Percentiles rank a stretch among this genome's conserved stretches.
phyloP scores from a whole-genome alignment of 2,329 filamentous ascomycete genomes.

The Lasiodiplodia hormozganensis region DNA sequence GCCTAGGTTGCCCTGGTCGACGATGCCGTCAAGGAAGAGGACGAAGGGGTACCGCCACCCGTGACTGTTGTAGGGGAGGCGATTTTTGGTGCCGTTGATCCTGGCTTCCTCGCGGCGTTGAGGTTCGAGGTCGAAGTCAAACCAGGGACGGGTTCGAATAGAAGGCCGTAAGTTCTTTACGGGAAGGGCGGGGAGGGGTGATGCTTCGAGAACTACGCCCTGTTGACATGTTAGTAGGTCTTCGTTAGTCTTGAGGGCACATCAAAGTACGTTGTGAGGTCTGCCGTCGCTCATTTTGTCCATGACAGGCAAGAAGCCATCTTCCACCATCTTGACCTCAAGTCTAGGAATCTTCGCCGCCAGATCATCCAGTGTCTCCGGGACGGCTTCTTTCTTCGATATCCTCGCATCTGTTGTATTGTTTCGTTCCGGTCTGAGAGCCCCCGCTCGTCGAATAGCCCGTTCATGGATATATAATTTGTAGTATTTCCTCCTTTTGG shows the following conservation, averaged over 20 bases:
- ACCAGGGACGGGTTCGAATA: conserved; percentile 28
- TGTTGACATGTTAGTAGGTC: conserved; percentile 34
- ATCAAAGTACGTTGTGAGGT: conserved; percentile 72
- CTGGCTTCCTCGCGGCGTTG: conserved; percentile 76
- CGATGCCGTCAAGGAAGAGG: conserved; percentile 75
- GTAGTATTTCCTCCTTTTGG: conserved; percentile 76
- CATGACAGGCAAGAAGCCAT: conserved; percentile 70
- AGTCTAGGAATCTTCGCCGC: conserved; percentile 26
- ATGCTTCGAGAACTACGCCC: conserved; percentile 85
- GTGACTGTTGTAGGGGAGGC: conserved; percentile 55
- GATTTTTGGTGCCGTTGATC: conserved; percentile 71
- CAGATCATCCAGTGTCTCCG: conserved; percentile 32
- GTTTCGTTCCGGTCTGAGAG: not conserved
- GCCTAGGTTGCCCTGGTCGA: conserved; percentile 87
- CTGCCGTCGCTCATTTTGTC: conserved; percentile 83
- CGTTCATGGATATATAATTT: conserved; percentile 72
- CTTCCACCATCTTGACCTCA: conserved; percentile 65
- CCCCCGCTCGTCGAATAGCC: conserved; percentile 20
- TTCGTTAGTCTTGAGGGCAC: not conserved
- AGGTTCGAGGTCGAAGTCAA: conserved; percentile 56
- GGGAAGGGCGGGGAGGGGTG: conserved; percentile 68
- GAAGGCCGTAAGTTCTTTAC: not conserved
- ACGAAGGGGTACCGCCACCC: conserved; percentile 70
- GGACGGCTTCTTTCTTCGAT: not conserved
- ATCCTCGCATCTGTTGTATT: not conserved